Evolutionary conservation across 768 basidiomycete genomes (phyloP), one percentile per base, ranked within the genome.

Genomic region (Lanmaoa pseudosensibilis): DNA sequence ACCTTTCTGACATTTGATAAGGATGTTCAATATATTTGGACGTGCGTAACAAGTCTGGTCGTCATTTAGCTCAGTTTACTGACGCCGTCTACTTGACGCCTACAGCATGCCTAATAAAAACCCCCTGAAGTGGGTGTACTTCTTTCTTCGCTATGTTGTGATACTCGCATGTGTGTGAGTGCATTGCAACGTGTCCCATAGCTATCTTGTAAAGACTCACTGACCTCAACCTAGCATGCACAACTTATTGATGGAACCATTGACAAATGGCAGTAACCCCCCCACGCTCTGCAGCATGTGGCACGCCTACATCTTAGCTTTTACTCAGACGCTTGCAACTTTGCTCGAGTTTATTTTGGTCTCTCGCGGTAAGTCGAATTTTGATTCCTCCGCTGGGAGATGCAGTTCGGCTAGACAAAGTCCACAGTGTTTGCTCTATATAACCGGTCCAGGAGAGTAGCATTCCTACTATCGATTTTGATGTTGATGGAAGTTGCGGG

Each of bases 71-170:
- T 21, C 12, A 9, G 9, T 33, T 46, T 23, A 7, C 37, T 46
- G 34, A 61, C 7, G 7, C 27, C 16, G 1, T 10, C 10, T 46
- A 12, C 34, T 46, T 13, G n/a, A 16, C 13, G 16, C 8, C 23
- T 13, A n/a, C 36, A 74, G 69, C 13, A 71, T 70, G 58, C 56
- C 52, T 11, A 60, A 60, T 18, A 47, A 23, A n/a, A 65, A 45
- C 9, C 50, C 53, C 5, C 59, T 67, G 30, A 75, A 70, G 50
- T 74, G 74, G 73, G 18, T 67, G 18, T 69, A 69, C 27, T 37
- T 69, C n/a, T 62, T 65, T 46, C 56, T 70, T 57, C 69, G 60
- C n/a, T 71, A 71, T 56, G 38, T 52, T 39, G 55, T 54, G 6
- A 50, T 71, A 40, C 27, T 56, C 5, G 58, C 55, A 30, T 66